Evolutionary conservation across 768 basidiomycete genomes (phyloP).

Genomic region (Boletus fagicola): DNA sequence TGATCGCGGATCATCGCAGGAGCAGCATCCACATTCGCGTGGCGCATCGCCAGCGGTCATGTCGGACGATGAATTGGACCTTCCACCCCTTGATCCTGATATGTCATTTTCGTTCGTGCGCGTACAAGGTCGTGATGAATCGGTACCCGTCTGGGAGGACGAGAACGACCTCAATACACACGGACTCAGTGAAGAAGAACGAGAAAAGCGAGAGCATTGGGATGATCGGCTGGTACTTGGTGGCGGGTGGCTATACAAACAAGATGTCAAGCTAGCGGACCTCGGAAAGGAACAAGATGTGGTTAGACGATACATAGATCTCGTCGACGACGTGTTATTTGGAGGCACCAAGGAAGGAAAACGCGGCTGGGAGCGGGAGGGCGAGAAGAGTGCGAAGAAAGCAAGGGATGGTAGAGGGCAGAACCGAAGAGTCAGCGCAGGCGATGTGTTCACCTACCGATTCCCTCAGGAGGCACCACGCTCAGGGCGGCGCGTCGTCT

Average conservation of each 20-base stretch:
- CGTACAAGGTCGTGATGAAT: slow-evolving; percentile 61
- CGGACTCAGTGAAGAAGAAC: slow-evolving; percentile 46
- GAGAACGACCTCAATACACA: slow-evolving; percentile 48
- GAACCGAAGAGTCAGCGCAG: slow-evolving; percentile 33
- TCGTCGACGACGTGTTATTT: slow-evolving; percentile 81
- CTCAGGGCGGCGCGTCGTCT: slow-evolving; percentile 51
- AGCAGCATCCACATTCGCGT: slow-evolving; percentile 38
- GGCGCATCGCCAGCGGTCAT: slow-evolving; percentile 42
- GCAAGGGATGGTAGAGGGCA: slow-evolving; percentile 39
- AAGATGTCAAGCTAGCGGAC: slow-evolving; percentile 55
- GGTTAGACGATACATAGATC: slow-evolving; percentile 62
- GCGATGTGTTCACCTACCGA: slow-evolving; percentile 28
- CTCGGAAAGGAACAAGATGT: slow-evolving; percentile 56
- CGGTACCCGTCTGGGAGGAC: slow-evolving; percentile 81
- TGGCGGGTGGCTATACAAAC: slow-evolving; percentile 79
- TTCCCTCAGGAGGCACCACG: slow-evolving; percentile 21
- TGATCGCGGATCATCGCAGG: slow-evolving; percentile 53
- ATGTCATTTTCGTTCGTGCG: slow-evolving; percentile 66
- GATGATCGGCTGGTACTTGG: slow-evolving; percentile 78
- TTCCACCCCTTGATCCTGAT: slow-evolving; percentile 49
- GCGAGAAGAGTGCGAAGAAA: slow-evolving; percentile 45
- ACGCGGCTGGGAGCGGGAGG: slow-evolving; percentile 48
- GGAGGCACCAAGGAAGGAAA: slow-evolving; percentile 50
- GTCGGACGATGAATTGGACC: slow-evolving; percentile 38
- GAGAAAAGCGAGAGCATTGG: slow-evolving; percentile 69